phyloP scores from a whole-genome alignment of 148 eudicot species.

The Rhododendron williamsianum region DNA sequence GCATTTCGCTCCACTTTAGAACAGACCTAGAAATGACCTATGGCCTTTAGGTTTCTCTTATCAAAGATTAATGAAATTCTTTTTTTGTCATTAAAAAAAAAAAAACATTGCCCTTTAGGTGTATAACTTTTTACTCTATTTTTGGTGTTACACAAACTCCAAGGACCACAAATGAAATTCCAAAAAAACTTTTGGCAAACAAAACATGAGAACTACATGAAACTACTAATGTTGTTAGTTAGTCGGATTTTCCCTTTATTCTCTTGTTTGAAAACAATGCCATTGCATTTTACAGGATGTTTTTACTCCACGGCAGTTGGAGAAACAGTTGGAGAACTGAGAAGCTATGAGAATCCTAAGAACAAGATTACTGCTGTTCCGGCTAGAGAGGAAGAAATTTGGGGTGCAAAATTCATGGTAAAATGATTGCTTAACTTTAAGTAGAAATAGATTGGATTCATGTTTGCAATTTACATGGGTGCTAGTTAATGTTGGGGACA shows the following conservation, averaged over 20 bases:
- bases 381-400: conserved; percentile 83
- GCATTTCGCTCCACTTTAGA: neutral
- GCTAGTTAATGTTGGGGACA: neutral
- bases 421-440: neutral
- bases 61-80: no score
- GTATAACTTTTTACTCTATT: neutral
- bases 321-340: conserved; percentile 30
- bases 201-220: neutral
- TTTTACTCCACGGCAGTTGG: conserved; percentile 79
- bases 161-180: neutral
- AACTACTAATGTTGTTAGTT: neutral
- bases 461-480: neutral
- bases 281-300: conserved; percentile 52
- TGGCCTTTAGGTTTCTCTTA: neutral
- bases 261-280: neutral
- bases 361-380: conserved; percentile 91
- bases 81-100: no score
- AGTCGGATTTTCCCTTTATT: neutral
- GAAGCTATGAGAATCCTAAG: conserved; percentile 90
- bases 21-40: neutral
- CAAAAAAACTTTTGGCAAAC: neutral
- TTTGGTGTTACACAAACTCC: neutral
- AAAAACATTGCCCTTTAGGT: neutral
- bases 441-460: neutral
- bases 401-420: conserved; percentile 99